Evolutionary conservation across 2,329 filamentous ascomycete genomes (phyloP), one percentile per base, ranked within the genome.

Genomic region (Penicillium sclerotigenum): DNA sequence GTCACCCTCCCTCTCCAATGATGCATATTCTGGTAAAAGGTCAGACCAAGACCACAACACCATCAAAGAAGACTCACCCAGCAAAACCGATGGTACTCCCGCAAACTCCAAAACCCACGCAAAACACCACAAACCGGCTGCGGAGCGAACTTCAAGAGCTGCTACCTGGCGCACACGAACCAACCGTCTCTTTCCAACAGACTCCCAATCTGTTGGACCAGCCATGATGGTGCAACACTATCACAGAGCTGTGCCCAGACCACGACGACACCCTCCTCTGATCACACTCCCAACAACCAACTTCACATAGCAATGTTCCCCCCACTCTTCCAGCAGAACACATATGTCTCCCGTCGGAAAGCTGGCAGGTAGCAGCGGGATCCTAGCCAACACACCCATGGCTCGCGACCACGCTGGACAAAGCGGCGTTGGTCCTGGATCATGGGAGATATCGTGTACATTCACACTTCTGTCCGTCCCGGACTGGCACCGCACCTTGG

Each of bases 11-110:
- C 45, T 71, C 72, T 76, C 74, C 73, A 56, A 71, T 75, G 75
- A 77, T 77, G 75, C 57, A 54, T 71, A 62, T 64, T 51, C 69
- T 77, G 75, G 75, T 77, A 77, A 77, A 77, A 77, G 75, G 74
- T 77, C 74, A 72, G 74, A 77, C 71, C 64, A 50, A 59, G 61
- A 60, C 57, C 48, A 55, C 24, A 47, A 60, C 42, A 59, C 47
- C 46, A 29, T 29, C 43, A 34, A 49, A 45, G 49, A 49, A 34
- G 49, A 49, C 53, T 33, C 47, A 41, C 45, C 47, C 51, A 13
- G 13, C 34, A 46, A 42, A 50, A 26, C 60, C 63, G 68, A 68
- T 61, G 67, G 66, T 64, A 65, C 66, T 64, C 53, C 51, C 43
- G 18, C 40, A 31, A 46, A 18, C 24, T 40, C 36, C 41, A 40